Evolutionary conservation across 345 rosid genomes (phyloP).

Genomic region (Passiflora organensis): DNA sequence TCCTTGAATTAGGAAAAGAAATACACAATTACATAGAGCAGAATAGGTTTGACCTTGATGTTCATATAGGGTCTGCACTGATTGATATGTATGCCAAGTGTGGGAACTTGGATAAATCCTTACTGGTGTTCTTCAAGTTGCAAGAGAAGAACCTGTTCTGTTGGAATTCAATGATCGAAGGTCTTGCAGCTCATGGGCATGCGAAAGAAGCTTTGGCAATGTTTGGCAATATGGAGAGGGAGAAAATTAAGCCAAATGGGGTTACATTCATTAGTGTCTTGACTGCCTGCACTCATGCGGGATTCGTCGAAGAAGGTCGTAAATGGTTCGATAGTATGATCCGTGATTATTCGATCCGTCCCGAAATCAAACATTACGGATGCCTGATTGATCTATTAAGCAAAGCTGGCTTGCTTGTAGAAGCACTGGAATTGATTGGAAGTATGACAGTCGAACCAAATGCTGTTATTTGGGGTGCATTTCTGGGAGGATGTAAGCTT

Average conservation of each 20-base stretch:
- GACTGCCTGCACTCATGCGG: conserved; percentile 77
- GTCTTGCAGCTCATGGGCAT: conserved; percentile 67
- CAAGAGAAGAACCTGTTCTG: conserved; percentile 63
- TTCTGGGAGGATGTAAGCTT: conserved; percentile 62
- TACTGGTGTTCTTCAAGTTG: conserved; percentile 63
- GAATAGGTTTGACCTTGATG: conserved; percentile 56
- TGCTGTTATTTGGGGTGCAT: conserved; percentile 70
- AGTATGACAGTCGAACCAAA: conserved; percentile 52
- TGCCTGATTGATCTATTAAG: conserved; percentile 71
- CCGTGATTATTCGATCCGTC: conserved; percentile 36
- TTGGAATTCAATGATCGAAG: conserved; percentile 81
- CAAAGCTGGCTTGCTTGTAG: conserved; percentile 64
- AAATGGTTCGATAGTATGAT: conserved; percentile 49
- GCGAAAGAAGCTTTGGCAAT: conserved; percentile 53
- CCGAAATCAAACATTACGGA: conserved; percentile 59
- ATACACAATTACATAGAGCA: conserved; percentile 54
- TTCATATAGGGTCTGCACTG: conserved; percentile 70
- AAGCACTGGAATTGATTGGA: conserved; percentile 51
- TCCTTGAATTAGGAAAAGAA: conserved; percentile 53
- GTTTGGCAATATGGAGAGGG: conserved; percentile 56
- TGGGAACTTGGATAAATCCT: conserved; percentile 57
- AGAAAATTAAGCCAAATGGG: conserved; percentile 49
- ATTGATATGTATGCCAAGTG: conserved; percentile 89
- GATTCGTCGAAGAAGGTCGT: conserved; percentile 70
- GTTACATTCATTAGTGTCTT: conserved; percentile 70